phyloP scores from a whole-genome alignment of 2,329 filamentous ascomycete genomes.

The Metarhizium brunneum region DNA sequence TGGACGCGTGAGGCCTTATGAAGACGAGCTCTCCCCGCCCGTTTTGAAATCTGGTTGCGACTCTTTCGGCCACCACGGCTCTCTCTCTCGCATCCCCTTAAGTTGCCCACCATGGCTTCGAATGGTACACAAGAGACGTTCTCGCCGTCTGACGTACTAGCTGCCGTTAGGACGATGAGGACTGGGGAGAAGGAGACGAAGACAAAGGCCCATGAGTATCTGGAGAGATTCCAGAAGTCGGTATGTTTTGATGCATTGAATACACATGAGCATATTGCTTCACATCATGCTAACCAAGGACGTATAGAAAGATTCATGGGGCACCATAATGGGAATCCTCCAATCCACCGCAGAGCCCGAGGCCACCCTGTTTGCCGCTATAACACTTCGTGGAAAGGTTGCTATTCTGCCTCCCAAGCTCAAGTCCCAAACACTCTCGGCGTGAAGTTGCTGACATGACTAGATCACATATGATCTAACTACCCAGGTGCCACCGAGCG shows the following conservation, averaged over 20 bases:
- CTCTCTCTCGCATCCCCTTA: neutral
- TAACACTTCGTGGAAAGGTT: constrained; percentile 96
- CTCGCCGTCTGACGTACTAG: constrained; percentile 65
- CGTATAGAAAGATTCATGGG: constrained; percentile 80
- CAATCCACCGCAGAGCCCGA: constrained; percentile 74
- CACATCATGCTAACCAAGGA: neutral
- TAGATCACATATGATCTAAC: constrained; percentile 93
- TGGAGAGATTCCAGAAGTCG: constrained; percentile 97
- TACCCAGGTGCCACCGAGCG: constrained; percentile 69
- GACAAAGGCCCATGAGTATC: constrained; percentile 80
- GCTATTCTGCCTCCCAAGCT: neutral
- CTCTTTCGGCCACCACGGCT: neutral
- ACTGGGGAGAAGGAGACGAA: constrained; percentile 75
- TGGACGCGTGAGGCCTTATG: neutral
- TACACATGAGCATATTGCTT: no score
- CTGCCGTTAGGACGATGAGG: constrained; percentile 87
- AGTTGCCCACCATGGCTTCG: constrained; percentile 49
- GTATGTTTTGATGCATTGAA: constrained; percentile 34
- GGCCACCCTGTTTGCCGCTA: constrained; percentile 90
- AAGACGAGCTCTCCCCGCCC: neutral
- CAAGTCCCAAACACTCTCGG: neutral
- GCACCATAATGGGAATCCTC: constrained; percentile 74
- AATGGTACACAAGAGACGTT: constrained; percentile 61
- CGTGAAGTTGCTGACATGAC: constrained; percentile 4
- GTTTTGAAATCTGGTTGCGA: neutral